phyloP scores from a whole-genome alignment of 345 rosid species.

The Aquilaria sinensis region DNA sequence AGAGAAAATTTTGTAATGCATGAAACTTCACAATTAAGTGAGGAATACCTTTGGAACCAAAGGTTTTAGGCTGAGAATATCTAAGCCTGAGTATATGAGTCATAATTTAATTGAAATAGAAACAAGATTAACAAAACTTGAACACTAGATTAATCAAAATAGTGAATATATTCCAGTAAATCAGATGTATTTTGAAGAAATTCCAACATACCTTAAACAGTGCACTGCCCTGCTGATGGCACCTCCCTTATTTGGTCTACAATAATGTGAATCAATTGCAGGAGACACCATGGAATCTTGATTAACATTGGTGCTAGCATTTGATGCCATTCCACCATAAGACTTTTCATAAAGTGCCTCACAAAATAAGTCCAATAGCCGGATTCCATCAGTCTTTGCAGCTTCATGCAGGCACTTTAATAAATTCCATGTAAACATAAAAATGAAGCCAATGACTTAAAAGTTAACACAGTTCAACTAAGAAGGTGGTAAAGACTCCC shows the following conservation, averaged over 20 bases:
- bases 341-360: conserved; percentile 81
- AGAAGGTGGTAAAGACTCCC: background rate
- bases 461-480: conserved; percentile 7
- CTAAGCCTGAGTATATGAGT: no score
- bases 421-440: conserved; percentile 8
- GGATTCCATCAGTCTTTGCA: conserved; percentile 51
- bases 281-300: conserved; percentile 20
- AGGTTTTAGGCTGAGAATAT: no score
- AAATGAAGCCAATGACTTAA: conserved; percentile 13
- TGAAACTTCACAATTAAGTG: no score
- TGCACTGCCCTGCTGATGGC: conserved; percentile 39
- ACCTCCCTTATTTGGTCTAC: conserved; percentile 22
- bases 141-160: no score
- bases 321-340: conserved; percentile 26
- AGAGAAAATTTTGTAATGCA: no score
- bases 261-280: conserved; percentile 20
- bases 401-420: conserved; percentile 76
- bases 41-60: no score
- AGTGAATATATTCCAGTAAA: no score
- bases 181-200: background rate
- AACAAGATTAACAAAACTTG: no score
- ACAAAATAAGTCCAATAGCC: conserved; percentile 69
- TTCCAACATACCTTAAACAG: conserved; percentile 57
- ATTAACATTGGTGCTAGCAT: conserved; percentile 7
- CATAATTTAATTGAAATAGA: no score